A percentile compares a stretch with the other conserved stretches of the same genome.
These are phyloP conservation scores for Inonotus obliquus DNA, from an alignment of 1,284 basidiomycete species.

Conservation along the genomic window DNA sequence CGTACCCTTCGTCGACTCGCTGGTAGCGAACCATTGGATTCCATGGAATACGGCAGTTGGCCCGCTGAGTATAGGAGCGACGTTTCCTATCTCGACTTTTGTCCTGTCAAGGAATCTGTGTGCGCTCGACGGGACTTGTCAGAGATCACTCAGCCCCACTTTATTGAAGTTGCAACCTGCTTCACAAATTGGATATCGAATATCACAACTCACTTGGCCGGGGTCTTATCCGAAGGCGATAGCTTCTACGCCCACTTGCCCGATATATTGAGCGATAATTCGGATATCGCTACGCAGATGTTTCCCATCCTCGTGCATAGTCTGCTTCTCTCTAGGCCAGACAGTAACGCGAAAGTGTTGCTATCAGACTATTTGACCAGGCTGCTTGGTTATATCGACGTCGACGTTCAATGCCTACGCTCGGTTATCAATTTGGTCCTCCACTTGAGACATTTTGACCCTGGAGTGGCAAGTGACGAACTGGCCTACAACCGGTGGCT, in stretches of 20 bases:
- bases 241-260: slow-evolving; percentile 68
- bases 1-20: slow-evolving; percentile 55
- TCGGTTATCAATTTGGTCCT: slow-evolving; percentile 78
- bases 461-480: slow-evolving; percentile 40
- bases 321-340: slow-evolving; percentile 36
- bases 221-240: slow-evolving; percentile 49
- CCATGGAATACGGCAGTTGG: slow-evolving; percentile 31
- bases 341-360: slow-evolving; percentile 19
- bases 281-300: slow-evolving; percentile 58
- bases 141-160: slow-evolving; percentile 24
- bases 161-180: slow-evolving; percentile 36
- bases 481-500: slow-evolving; percentile 82
- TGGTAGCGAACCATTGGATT: slow-evolving; percentile 37
- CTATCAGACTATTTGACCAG: slow-evolving; percentile 64
- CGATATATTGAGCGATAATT: slow-evolving; percentile 51
- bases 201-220: slow-evolving; percentile 58
- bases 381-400: slow-evolving; percentile 43
- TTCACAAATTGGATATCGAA: slow-evolving; percentile 65
- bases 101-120: slow-evolving; percentile 2
- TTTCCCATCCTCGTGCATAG: slow-evolving; percentile 77
- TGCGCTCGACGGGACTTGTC: slow-evolving; percentile 19
- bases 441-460: slow-evolving; percentile 69
- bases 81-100: slow-evolving; percentile 43
- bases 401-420: slow-evolving; percentile 47
- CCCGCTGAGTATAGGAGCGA: slow-evolving; percentile 43